Conservation (phyloP, 805 yeast genomes). For the Suhomyces sp. region DNA sequence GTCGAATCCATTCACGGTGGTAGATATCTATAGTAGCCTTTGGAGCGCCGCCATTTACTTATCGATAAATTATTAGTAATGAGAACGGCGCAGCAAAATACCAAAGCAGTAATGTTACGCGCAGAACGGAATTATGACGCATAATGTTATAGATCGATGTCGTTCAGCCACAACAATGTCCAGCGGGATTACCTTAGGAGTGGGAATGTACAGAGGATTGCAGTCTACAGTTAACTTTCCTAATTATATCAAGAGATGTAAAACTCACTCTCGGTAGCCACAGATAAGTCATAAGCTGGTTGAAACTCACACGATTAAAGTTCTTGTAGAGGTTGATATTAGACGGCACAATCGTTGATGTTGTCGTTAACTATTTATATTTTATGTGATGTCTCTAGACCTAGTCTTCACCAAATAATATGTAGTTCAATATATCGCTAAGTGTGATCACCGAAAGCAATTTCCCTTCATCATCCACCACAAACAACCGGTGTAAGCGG, state of each 20-base stretch:
- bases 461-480: slow-evolving; percentile 79
- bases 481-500: slow-evolving; percentile 85
- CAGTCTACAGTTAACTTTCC: too few relatives aligned
- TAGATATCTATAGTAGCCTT: neutral
- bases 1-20: neutral
- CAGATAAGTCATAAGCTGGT: too few relatives aligned
- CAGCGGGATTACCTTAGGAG: too few relatives aligned
- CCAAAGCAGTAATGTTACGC: neutral
- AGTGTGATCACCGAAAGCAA: slow-evolving; percentile 83
- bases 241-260: too few relatives aligned
- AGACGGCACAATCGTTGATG: neutral
- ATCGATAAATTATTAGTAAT: neutral
- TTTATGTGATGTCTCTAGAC: neutral
- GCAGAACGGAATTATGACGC: neutral
- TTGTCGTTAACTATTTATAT: neutral
- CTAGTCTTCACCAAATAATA: slow-evolving; percentile 59
- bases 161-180: neutral
- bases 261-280: too few relatives aligned
- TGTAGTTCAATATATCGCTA: slow-evolving; percentile 84
- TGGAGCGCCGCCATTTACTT: neutral
- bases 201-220: too few relatives aligned
- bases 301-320: too few relatives aligned
- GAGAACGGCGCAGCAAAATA: neutral
- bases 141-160: neutral
- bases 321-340: too few relatives aligned